Percentiles rank a stretch among this genome's conserved stretches.
phyloP scores from a whole-genome alignment of 345 rosid species.

The Jatropha curcas region DNA sequence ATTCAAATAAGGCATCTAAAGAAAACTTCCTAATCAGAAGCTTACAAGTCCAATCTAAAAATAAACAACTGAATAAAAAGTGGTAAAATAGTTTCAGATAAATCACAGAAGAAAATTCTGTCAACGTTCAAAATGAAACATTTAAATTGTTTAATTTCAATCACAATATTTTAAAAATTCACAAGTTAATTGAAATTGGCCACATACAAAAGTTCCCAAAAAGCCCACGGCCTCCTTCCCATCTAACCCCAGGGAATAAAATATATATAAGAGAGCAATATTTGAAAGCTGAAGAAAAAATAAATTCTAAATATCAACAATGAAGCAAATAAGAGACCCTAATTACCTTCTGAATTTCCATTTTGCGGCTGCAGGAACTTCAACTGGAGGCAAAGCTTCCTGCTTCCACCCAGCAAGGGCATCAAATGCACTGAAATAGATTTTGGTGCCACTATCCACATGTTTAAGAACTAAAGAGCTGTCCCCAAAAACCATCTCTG shows the following conservation, averaged over 20 bases:
- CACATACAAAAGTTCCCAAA: not conserved
- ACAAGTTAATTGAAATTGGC: no score
- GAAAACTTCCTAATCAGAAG: not conserved
- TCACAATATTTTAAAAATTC: no score
- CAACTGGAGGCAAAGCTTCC: conserved; percentile 85
- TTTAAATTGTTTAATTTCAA: no score
- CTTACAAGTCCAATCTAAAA: not conserved
- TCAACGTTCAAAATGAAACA: not conserved
- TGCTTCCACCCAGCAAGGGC: conserved; percentile 83
- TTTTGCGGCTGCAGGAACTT: conserved; percentile 90
- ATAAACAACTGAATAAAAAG: no score
- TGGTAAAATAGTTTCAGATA: no score
- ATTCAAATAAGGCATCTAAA: no score
- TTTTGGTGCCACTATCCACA: conserved; percentile 48
- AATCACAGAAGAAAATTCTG: no score
- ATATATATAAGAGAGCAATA: not conserved
- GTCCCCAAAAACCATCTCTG: conserved; percentile 93
- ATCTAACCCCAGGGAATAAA: not conserved
- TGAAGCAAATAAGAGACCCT: not conserved
- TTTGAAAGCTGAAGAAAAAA: not conserved
- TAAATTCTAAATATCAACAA: not conserved
- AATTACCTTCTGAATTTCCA: conserved; percentile 91
- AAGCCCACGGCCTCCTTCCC: no score
- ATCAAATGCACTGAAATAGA: conserved; percentile 86
- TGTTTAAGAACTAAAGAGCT: conserved; percentile 67